phyloP scores from a whole-genome alignment of 2,329 filamentous ascomycete genomes.

The Colletotrichum ledebouriae region DNA sequence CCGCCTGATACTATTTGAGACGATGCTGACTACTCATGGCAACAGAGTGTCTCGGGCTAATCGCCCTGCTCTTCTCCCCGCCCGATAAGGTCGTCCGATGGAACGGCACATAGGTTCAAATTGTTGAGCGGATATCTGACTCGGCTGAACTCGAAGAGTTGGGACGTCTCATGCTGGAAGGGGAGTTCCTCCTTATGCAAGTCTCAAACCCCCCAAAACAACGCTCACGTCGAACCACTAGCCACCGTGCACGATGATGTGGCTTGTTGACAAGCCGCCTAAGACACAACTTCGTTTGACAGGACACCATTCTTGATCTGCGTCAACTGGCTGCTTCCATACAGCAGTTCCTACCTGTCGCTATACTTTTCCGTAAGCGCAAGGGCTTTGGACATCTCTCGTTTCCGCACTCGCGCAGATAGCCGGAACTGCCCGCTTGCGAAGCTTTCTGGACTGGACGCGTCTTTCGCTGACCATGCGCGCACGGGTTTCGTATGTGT shows the following conservation, averaged over 20 bases:
- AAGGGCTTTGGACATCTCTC: conserved; percentile 44
- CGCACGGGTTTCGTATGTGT: conserved; percentile 44
- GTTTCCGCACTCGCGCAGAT: conserved; percentile 47
- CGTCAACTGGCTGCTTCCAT: no score
- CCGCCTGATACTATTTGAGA: conserved; percentile 13
- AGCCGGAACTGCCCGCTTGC: conserved; percentile 45
- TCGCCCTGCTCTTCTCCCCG: conserved; percentile 47
- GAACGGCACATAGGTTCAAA: conserved; percentile 46
- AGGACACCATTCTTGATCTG: conserved; percentile 46
- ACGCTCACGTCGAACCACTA: no score
- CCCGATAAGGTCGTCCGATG: conserved; percentile 48
- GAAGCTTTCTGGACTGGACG: conserved; percentile 48
- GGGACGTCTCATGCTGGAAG: conserved; percentile 41
- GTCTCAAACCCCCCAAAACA: not conserved
- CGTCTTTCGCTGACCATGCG: conserved; percentile 32
- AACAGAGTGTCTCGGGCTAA: conserved; percentile 45
- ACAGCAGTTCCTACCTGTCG: conserved; percentile 11
- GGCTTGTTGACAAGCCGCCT: not conserved
- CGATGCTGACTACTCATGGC: conserved; percentile 19
- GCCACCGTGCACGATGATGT: not conserved
- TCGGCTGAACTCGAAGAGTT: conserved; percentile 45
- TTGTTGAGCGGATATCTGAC: conserved; percentile 44
- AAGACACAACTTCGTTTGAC: not conserved
- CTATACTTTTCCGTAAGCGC: conserved; percentile 45
- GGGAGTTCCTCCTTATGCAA: conserved; percentile 45